A percentile compares a stretch with the other conserved stretches of the same genome.
Conservation (phyloP, 306 rosid species). For the Begonia peltatifolia region DNA sequence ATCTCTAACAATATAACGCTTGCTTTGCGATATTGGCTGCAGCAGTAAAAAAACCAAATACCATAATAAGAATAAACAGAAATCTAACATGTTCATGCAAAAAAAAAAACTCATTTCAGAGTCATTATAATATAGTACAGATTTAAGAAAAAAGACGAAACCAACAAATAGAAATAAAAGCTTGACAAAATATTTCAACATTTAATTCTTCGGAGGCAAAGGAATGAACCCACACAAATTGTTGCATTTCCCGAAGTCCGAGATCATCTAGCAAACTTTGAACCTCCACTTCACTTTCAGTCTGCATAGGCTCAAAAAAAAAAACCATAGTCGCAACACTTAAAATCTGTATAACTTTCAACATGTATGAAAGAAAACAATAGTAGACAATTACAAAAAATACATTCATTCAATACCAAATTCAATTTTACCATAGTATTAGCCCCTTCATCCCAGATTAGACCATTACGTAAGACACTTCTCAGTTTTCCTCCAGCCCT, state of each 20-base stretch:
- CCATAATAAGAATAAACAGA: not conserved
- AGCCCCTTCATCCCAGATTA: conserved; percentile 93
- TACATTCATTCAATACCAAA: not conserved
- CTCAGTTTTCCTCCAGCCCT: conserved; percentile 86
- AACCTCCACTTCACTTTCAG: conserved; percentile 65
- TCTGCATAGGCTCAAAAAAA: conserved; percentile 29
- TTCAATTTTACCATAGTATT: conserved; percentile 65
- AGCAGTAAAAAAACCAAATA: conserved; percentile 12
- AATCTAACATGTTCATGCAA: too few species aligned
- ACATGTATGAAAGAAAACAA: not conserved
- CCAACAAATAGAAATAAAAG: not conserved
- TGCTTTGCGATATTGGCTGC: conserved; percentile 85
- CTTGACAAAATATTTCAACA: too few species aligned
- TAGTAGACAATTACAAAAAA: not conserved
- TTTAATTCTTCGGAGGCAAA: not conserved
- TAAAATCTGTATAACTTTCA: not conserved
- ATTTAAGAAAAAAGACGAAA: not conserved
- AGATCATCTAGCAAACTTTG: conserved; percentile 54
- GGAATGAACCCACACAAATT: conserved; percentile 46
- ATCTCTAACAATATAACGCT: conserved; percentile 73
- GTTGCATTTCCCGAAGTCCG: conserved; percentile 75
- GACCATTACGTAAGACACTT: conserved; percentile 57
- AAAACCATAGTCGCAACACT: conserved; percentile 8
- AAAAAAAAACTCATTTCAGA: not conserved
- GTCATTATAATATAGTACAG: not conserved